Evolutionary conservation across 768 basidiomycete genomes (phyloP), one percentile per base, ranked within the genome.

Genomic region (Hygrophorus russula): DNA sequence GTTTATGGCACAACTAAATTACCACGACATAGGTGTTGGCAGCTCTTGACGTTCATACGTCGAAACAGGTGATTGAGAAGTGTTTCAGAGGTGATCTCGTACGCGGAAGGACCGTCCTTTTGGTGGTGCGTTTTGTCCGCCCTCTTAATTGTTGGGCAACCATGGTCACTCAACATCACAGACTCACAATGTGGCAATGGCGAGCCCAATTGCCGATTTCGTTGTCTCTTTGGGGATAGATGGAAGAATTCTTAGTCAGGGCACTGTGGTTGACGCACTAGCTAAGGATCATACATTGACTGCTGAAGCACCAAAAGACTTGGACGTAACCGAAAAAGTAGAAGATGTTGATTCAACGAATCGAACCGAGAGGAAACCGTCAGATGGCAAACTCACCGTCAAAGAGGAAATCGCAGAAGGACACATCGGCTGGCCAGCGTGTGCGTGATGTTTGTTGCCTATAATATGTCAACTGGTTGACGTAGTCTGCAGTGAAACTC

Each of bases 11-110:
- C 2, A 4, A 17, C 11, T 27, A 20, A 18, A n/a, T 6, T 36
- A 5, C n/a, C 14, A 5, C 18, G 2, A 36, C 4, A 2, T 3
- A 38, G 35, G 44, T 38, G 9, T 31, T 39, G 13, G 44, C 44
- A 3, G 44, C 44, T 30, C 38, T 45, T 29, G 44, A 62, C 55
- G 81, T 78, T 1, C 79, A 81, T 51, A 91, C 88, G 0, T 83
- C 90, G 0, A 77, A 82, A 49, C 83, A 87, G 61, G 73, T 98
- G 36, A 82, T 82, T 53, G 67, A 77, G 14, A 69, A 88, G 42
- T 92, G 89, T 53, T 66, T 98, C 15, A 69, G 73, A 49, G 91
- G 93, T 7, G 79, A 84, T 37, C 64, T 96, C 33, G 69, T 91
- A 56, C 60, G 65, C n/a, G 80, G 76, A n/a, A 71, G 92, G 36